Evolutionary conservation across 2,329 filamentous ascomycete species (phyloP).

Genomic region (Xylaria sp.): DNA sequence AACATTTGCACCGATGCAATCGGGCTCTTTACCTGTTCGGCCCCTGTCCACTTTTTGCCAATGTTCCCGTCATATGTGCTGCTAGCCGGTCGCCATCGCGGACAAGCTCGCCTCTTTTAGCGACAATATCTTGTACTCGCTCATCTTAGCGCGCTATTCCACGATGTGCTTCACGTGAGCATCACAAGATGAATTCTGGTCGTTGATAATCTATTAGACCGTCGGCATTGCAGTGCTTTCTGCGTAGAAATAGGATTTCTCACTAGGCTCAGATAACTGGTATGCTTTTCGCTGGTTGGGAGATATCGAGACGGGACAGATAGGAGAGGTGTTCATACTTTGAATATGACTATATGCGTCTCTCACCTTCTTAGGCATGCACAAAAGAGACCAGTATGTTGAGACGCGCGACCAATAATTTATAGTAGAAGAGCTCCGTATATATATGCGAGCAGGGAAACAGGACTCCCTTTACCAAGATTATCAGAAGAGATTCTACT

Average conservation of each 20-base stretch:
- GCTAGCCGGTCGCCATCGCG: background rate
- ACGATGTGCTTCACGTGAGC: conserved; percentile 41
- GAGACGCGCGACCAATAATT: no score
- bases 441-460: no score
- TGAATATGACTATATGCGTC: no score
- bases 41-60: background rate
- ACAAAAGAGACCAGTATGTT: no score
- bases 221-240: conserved; percentile 27
- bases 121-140: conserved; percentile 39
- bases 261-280: conserved; percentile 25
- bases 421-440: no score
- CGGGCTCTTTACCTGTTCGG: background rate
- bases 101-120: background rate
- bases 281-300: background rate
- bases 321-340: background rate
- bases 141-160: conserved; percentile 45
- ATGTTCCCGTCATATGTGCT: background rate
- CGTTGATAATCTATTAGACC: conserved; percentile 44
- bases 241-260: conserved; percentile 32
- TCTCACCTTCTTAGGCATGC: no score
- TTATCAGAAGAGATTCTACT: no score
- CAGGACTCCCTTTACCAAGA: no score
- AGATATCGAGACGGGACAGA: background rate
- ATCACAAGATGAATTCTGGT: conserved; percentile 38
- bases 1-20: background rate